Evolutionary conservation across 208 protist species (phyloP).

Genomic region (Leishmania arabica): DNA sequence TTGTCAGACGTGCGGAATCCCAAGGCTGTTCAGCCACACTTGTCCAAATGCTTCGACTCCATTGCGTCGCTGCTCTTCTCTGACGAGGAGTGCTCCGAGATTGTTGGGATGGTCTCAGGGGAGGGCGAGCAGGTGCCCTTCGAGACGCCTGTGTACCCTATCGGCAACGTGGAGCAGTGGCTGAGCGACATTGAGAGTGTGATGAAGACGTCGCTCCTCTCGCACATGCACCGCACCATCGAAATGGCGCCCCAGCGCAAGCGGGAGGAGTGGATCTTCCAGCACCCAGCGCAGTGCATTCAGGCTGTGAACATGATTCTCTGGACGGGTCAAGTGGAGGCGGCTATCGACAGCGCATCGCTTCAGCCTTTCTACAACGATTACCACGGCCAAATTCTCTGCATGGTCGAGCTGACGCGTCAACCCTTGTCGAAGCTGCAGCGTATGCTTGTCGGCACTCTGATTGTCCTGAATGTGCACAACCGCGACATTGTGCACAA

Average conservation of each 20-base stretch:
- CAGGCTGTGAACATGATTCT: slow-evolving; percentile 94
- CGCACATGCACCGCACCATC: slow-evolving; percentile 85
- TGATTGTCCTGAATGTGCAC: slow-evolving; percentile 97
- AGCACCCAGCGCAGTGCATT: slow-evolving; percentile 94
- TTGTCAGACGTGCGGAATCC: slow-evolving; percentile 97
- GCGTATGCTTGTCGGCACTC: slow-evolving; percentile 91
- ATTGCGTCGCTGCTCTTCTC: slow-evolving; percentile 90
- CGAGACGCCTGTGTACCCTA: slow-evolving; percentile 78
- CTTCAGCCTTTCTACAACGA: slow-evolving; percentile 72
- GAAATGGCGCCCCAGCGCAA: slow-evolving; percentile 65
- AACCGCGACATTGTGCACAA: slow-evolving; percentile 95
- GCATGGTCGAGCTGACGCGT: slow-evolving; percentile 92
- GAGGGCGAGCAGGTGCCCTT: slow-evolving; percentile 94
- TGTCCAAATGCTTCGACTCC: slow-evolving; percentile 97
- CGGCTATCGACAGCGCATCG: slow-evolving; percentile 58
- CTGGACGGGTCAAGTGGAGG: slow-evolving; percentile 93
- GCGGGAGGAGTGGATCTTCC: slow-evolving; percentile 93
- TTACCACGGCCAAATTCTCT: slow-evolving; percentile 89
- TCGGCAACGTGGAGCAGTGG: slow-evolving; percentile 95
- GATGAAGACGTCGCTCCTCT: slow-evolving; percentile 92
- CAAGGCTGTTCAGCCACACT: slow-evolving; percentile 94
- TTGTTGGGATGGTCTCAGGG: slow-evolving; percentile 89
- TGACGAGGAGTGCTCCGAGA: slow-evolving; percentile 78
- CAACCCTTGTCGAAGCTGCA: slow-evolving; percentile 86
- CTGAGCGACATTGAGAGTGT: slow-evolving; percentile 92